Base-by-base conservation (phyloP, 805 yeast species). In the Kuraishia piskuri region DNA sequence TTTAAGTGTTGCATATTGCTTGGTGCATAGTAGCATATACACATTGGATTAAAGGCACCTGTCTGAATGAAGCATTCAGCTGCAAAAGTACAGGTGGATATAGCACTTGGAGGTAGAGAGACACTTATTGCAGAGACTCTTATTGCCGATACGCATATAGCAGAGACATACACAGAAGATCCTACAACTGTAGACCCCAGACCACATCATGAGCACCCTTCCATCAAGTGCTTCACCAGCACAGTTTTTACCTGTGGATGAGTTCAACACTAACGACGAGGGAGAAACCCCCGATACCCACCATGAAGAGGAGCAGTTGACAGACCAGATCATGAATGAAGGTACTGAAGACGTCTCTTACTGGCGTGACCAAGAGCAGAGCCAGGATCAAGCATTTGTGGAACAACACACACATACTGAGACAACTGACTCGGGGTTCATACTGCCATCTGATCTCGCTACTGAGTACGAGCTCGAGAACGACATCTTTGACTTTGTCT, bases 401-500 rank as follows among this genome's bases (percentile, higher is more conserved):
- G 40, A 31, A 31, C 7, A 6, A 25, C 9, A 25, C 31, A 25
- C 40, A 31, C 40, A 31, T 3, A 31, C 40, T 3, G 40, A 3
- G 14, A 31, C 40, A 7, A n/a, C n/a, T 31, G 40, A 31, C 40
- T 31, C 40, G 9, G 40, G 40, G 3, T 3, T 31, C 14, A 31
- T 31, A 14, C 7, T 31, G 3, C 40, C 40, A 5, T 31, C 40
- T 3, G 40, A 31, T 31, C 17, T 31, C n/a, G 40, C 52, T 1
- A 36, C 58, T 2, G 58, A 56, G 3, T 57, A 54, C 48, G 65
- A 59, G 44, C 51, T 62, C 17, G 63, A 58, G 12, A 62, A 59
- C 48, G 63, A 60, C 44, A 55, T 62, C 22, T 60, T 56, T 48
- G 63, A 61, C 47, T 61, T 61, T 47, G 40, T 61, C 2, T 59